phyloP scores from a whole-genome alignment of 208 protist species.

The Porcisia deanei region DNA sequence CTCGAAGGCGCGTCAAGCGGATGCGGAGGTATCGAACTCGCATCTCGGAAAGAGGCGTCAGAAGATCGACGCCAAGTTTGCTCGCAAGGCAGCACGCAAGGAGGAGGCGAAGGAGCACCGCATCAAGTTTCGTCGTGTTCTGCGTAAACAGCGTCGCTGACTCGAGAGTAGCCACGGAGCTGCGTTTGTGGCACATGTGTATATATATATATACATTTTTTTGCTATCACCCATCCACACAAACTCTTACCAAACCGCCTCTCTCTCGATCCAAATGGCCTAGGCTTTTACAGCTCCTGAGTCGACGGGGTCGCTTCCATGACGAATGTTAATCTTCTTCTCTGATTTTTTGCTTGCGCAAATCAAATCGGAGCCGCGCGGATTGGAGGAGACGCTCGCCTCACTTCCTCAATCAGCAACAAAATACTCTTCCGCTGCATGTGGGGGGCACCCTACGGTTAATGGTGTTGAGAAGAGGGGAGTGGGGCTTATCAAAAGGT shows the following conservation, averaged over 20 bases:
- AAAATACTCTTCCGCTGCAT: neutral
- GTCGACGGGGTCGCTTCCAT: neutral
- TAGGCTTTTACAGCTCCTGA: neutral
- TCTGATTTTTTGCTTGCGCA: neutral
- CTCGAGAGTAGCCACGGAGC: neutral
- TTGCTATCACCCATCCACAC: neutral
- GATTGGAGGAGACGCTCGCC: neutral
- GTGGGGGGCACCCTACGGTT: too few relatives aligned
- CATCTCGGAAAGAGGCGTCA: conserved; percentile 21
- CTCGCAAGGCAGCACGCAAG: conserved; percentile 36
- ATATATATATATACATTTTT: too few relatives aligned
- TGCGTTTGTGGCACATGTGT: neutral
- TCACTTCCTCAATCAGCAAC: neutral
- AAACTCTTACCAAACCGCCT: neutral
- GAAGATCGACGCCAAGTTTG: conserved; percentile 42
- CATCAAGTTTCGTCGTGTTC: conserved; percentile 31
- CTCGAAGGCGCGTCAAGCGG: neutral
- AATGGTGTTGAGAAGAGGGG: too few relatives aligned
- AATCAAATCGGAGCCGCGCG: neutral
- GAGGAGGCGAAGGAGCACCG: conserved; percentile 31
- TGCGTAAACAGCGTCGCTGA: conserved; percentile 24
- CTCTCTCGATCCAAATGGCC: neutral
- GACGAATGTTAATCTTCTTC: neutral
- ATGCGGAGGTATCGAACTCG: neutral
- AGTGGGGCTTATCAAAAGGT: too few relatives aligned